Evolutionary conservation across 306 rosid genomes (phyloP), one percentile per base, ranked within the genome.

Genomic region (Echinosophora koreensis): DNA sequence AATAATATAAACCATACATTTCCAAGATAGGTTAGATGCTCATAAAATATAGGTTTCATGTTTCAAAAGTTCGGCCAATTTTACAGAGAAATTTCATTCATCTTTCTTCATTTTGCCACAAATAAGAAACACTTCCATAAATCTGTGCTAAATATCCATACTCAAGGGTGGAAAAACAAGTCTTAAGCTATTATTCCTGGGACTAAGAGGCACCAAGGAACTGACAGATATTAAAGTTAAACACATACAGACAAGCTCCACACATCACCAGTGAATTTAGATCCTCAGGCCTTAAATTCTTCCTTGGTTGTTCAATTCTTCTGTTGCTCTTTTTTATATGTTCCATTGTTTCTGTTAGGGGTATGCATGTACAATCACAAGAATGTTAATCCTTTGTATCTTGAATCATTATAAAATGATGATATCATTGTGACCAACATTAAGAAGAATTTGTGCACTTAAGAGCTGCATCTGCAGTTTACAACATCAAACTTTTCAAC

Each of bases 21-120:
- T 70, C 56, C 15, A 58, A 56, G 72, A 66, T 10, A 18, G 49
- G 13, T 77, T 37, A 70, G 46, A 81, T 73, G 75, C 81, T 57
- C 62, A 32, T 58, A 46, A 54, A 30, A 67, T 44, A 71, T 59
- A 59, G 22, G 52, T 42, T 38, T 41, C 41, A 8, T 15, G 75
- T 51, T 62, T 54, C 74, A 6, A 67, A 32, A 55, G 41, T 69
- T 55, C 22, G 50, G 69, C 9, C 37, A 69, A 76, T 41, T 39
- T 28, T 55, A 68, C 18, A 47, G 10, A 8, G 15, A 71, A 74
- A 54, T 8, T 74, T 16, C 9, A 67, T 68, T 46, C 54, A 63
- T 42, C 54, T 35, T 52, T 67, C 69, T 62, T 63, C 41, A 63
- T 56, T 54, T 32, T 54, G 8, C 49, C 34, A 17, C 47, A 39